These are phyloP conservation scores for Dioszegia aurantiaca DNA, from an alignment of 768 basidiomycete species.

Conservation along the genomic window DNA sequence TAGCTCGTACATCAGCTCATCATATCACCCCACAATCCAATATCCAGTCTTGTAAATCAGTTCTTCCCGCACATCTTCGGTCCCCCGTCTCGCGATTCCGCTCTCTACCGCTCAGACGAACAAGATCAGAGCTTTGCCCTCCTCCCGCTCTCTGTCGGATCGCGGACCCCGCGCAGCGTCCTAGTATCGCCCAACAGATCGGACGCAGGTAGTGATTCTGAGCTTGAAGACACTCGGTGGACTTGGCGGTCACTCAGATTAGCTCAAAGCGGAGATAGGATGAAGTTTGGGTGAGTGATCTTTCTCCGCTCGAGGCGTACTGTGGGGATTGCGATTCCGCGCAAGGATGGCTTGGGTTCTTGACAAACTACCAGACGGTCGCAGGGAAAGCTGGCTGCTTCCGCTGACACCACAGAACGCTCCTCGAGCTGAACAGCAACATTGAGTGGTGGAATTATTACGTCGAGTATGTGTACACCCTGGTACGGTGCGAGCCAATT, in stretches of 20 bases:
- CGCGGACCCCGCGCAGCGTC: neutral
- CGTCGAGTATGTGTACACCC: constrained; percentile 46
- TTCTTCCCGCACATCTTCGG: neutral
- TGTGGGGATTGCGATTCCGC: too few relatives aligned
- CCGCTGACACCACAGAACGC: constrained; percentile 35
- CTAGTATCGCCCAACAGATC: neutral
- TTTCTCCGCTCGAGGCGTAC: too few relatives aligned
- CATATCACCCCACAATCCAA: neutral
- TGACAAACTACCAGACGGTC: too few relatives aligned
- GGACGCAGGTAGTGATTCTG: neutral
- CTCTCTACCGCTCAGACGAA: neutral
- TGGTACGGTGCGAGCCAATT: too few relatives aligned
- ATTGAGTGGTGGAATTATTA: constrained; percentile 53
- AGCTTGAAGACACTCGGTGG: constrained; percentile 17
- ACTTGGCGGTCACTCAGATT: constrained; percentile 30
- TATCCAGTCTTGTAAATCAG: constrained; percentile 4
- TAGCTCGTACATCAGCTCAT: neutral
- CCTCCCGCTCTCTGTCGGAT: neutral
- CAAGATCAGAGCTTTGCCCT: constrained; percentile 3
- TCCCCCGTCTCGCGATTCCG: neutral
- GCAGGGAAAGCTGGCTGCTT: neutral
- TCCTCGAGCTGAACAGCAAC: constrained; percentile 52
- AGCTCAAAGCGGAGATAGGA: constrained; percentile 39
- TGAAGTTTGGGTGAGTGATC: constrained; percentile 53
- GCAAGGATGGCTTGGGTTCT: too few relatives aligned